Evolutionary conservation across 208 protist species (phyloP), one percentile per base, ranked within the genome.

Genomic region (Acanthamoeba castellanii): DNA sequence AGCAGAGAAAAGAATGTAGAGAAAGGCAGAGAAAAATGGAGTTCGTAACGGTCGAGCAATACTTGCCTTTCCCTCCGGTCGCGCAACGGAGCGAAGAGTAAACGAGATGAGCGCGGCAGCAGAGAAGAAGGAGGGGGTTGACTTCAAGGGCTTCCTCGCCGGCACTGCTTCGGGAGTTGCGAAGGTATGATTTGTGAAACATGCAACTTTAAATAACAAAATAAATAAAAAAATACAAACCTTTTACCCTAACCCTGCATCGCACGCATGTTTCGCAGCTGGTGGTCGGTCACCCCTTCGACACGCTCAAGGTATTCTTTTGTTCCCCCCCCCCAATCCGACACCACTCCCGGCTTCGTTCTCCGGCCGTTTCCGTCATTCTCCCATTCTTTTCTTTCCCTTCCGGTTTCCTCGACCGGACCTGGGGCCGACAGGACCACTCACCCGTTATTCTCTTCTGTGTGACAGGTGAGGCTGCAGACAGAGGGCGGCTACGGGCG

Each of bases 241-340:
- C 37, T 42, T 50, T 32, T 18, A 45, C 27, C 25, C 32, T 16
- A 76, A 16, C 3, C 42, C 25, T 50, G 2, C 22, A 34, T n/a
- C 27, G 8, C 27, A 16, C 42, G 25, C 42, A 13, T 25, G 7
- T 55, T 5, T 22, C 22, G 14, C 25, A 91, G 85, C 52, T 91
- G 20, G 85, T 91, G 55, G 85, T 91, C 9, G 85, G 85, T 13
- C 85, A 91, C 27, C 85, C 85, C 18, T 91, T 91, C 61, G 85
- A 91, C 52, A 91, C 85, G 22, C 85, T 91, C 85, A 91, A 91
- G 85, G 82, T 89, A 88, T 52, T 47, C 37, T 57, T 87, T 87
- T 87, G n/a, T 18, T 87, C 32, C 72, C 18, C 30, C 68, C 20
- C 37, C 6, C 37, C 16, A 25, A 7, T 34, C 3, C n/a, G 2